Percentiles rank a stretch among this genome's conserved stretches.
Conservation (phyloP, 805 yeast species). For the Hanseniaspora osmophila region DNA sequence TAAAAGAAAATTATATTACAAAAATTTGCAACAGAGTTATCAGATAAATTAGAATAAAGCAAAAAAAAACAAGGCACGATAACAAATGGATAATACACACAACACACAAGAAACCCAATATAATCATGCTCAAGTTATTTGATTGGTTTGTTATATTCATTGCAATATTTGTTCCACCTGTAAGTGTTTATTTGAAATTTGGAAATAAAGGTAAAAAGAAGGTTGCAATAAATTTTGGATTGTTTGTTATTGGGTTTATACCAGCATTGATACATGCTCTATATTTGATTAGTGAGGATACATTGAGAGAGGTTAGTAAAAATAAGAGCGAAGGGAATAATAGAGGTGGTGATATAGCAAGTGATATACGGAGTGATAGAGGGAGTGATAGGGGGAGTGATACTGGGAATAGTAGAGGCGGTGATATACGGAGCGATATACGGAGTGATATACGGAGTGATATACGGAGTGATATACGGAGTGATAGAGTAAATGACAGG, state of each 20-base stretch:
- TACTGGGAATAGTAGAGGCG: too few relatives aligned
- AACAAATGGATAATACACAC: too few relatives aligned
- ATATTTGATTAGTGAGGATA: constrained; percentile 43
- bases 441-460: too few relatives aligned
- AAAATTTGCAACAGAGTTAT: too few relatives aligned
- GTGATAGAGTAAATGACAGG: too few relatives aligned
- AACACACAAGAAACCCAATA: neutral
- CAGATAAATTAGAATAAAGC: too few relatives aligned
- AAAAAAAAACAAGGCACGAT: too few relatives aligned
- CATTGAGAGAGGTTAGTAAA: neutral
- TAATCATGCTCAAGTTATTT: neutral
- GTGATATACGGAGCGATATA: too few relatives aligned
- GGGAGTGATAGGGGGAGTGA: too few relatives aligned
- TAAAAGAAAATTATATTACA: too few relatives aligned
- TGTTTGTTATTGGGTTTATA: constrained; percentile 48
- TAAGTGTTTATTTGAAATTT: constrained; percentile 56
- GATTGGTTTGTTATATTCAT: constrained; percentile 51
- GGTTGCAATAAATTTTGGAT: constrained; percentile 39
- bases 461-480: too few relatives aligned
- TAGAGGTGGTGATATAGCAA: neutral
- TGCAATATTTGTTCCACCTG: constrained; percentile 58
- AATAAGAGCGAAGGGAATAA: neutral
- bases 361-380: too few relatives aligned
- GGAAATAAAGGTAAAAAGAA: constrained; percentile 26
- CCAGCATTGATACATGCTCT: constrained; percentile 62